A percentile compares a stretch with the other conserved stretches of the same genome.
phyloP scores from a whole-genome alignment of 2,329 filamentous ascomycete species.

The Cladosporium austrohemisphaericum region DNA sequence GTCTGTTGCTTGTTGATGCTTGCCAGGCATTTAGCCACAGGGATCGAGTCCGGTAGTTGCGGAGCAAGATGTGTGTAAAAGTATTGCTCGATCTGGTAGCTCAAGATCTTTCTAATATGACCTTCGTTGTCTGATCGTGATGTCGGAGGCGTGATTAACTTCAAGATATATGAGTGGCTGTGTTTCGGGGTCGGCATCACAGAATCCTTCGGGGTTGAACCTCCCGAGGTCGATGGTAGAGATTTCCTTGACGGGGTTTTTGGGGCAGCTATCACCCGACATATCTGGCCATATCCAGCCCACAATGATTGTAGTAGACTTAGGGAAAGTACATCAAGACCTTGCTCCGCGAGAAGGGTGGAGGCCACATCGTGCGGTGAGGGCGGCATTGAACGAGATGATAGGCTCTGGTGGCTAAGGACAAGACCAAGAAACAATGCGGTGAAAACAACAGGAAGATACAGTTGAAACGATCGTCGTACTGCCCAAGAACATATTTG shows the following conservation, averaged over 20 bases:
- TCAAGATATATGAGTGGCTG: conserved; percentile 49
- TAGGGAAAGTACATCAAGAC: background rate
- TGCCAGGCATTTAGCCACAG: conserved; percentile 49
- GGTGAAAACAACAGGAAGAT: background rate
- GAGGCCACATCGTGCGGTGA: background rate
- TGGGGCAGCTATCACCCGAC: conserved; percentile 46
- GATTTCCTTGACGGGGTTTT: background rate
- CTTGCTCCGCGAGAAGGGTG: background rate
- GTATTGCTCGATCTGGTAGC: conserved; percentile 63
- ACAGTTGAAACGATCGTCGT: background rate
- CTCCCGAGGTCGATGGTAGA: background rate
- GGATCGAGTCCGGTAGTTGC: conserved; percentile 40
- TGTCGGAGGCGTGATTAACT: conserved; percentile 56
- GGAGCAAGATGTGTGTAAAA: conserved; percentile 60
- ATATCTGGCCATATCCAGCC: conserved; percentile 54
- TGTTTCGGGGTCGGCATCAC: conserved; percentile 15
- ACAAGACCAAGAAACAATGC: background rate
- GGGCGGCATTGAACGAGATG: background rate
- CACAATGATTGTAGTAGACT: conserved; percentile 41
- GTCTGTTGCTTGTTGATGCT: conserved; percentile 4
- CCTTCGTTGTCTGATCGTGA: conserved; percentile 51
- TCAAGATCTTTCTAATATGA: conserved; percentile 62
- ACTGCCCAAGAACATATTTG: too few species aligned
- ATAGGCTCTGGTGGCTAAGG: background rate
- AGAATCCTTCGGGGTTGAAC: conserved; percentile 23